Conservation (phyloP, 768 basidiomycete genomes). For the Rhodosporidiobolus odoratus region DNA sequence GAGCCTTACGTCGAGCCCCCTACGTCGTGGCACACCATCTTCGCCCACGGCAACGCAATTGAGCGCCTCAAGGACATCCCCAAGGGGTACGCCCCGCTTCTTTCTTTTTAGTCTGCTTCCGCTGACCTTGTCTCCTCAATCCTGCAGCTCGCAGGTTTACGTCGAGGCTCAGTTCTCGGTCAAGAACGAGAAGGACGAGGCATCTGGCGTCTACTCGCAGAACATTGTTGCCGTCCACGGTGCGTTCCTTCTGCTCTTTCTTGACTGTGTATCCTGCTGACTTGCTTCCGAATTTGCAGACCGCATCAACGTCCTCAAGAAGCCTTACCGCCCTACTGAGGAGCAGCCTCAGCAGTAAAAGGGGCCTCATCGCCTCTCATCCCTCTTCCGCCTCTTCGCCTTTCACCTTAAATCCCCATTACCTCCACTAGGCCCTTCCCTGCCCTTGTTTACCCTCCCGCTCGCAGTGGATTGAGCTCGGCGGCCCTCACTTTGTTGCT, state of each 20-base stretch:
- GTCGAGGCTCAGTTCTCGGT: slow-evolving; percentile 63
- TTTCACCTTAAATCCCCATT: background rate
- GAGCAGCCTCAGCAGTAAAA: slow-evolving; percentile 17
- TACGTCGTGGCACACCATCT: slow-evolving; percentile 69
- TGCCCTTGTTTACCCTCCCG: too few relatives aligned
- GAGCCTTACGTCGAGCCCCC: slow-evolving; percentile 55
- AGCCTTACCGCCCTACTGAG: slow-evolving; percentile 7
- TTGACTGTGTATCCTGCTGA: too few relatives aligned
- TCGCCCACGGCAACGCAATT: slow-evolving; percentile 69
- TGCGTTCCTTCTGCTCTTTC: background rate
- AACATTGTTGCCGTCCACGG: slow-evolving; percentile 26
- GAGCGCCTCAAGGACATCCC: slow-evolving; percentile 61
- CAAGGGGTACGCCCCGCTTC: slow-evolving; percentile 53
- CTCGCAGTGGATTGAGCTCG: background rate
- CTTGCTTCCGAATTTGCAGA: background rate
- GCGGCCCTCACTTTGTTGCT: background rate
- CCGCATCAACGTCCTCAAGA: slow-evolving; percentile 27
- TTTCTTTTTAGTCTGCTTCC: too few relatives aligned
- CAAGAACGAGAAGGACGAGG: slow-evolving; percentile 25
- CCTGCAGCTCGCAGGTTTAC: slow-evolving; percentile 57
- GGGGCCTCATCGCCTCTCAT: background rate
- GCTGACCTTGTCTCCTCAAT: background rate
- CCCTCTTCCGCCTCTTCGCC: background rate
- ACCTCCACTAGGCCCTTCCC: background rate
- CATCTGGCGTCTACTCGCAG: slow-evolving; percentile 20